Conservation (phyloP, 2,329 filamentous ascomycete species). For the Massarina eburnea region DNA sequence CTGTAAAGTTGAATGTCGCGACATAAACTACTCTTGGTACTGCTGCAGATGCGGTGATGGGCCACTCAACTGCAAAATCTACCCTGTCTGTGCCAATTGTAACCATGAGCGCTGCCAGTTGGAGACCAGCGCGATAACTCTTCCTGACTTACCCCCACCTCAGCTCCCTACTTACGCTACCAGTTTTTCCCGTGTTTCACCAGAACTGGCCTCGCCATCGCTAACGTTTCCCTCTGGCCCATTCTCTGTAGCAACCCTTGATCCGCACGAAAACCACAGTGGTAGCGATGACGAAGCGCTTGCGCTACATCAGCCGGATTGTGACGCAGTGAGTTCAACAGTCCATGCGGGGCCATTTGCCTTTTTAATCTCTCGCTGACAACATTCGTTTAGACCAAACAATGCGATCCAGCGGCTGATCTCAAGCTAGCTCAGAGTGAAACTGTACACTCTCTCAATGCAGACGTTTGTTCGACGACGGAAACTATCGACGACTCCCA, state of each 20-base stretch:
- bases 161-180: background rate
- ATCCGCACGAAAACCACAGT: too few relatives aligned
- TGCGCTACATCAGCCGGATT: background rate
- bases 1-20: background rate
- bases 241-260: background rate
- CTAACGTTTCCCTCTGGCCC: background rate
- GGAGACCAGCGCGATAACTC: background rate
- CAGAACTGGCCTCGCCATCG: background rate
- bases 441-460: too few relatives aligned
- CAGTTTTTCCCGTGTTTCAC: too few relatives aligned
- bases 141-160: background rate
- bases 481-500: too few relatives aligned
- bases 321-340: background rate
- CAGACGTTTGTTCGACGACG: too few relatives aligned
- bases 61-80: background rate
- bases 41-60: constrained; percentile 6
- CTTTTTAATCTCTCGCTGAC: background rate
- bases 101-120: background rate
- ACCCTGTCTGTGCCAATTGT: background rate
- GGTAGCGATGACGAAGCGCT: background rate
- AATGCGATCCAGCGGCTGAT: too few relatives aligned
- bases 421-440: too few relatives aligned
- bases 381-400: too few relatives aligned
- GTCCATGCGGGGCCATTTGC: background rate
- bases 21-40: constrained; percentile 1